These are phyloP conservation scores for Ceratopteris richardii DNA, from an alignment of 75 land plant species.

Conservation along the genomic window DNA sequence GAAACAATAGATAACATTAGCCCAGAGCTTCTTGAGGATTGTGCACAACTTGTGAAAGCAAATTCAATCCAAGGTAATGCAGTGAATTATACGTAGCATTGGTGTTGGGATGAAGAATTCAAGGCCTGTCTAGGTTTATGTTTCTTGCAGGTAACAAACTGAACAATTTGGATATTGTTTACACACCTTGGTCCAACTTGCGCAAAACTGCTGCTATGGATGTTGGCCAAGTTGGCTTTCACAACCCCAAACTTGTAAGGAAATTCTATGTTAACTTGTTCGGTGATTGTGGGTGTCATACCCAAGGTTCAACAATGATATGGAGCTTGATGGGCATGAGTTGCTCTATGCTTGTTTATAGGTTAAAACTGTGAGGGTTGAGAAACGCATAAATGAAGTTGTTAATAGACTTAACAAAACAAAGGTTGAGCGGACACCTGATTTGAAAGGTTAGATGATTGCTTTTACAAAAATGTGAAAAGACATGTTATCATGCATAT, in stretches of 20 bases:
- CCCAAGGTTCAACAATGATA: no score
- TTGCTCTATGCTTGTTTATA: slow-evolving; percentile 13
- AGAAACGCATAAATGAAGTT: slow-evolving; percentile 86
- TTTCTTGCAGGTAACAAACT: slow-evolving; percentile 73
- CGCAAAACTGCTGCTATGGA: slow-evolving; percentile 96
- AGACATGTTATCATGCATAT: neutral
- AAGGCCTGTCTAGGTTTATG: no score
- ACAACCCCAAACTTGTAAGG: slow-evolving; percentile 84
- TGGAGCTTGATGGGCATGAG: no score
- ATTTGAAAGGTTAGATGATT: slow-evolving; percentile 65
- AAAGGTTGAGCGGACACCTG: slow-evolving; percentile 84
- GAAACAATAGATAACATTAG: slow-evolving; percentile 87
- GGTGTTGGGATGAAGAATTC: no score
- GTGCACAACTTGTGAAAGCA: slow-evolving; percentile 98
- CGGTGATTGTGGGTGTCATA: neutral
- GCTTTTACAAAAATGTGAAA: neutral
- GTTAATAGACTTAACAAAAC: slow-evolving; percentile 94
- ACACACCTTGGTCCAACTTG: slow-evolving; percentile 96
- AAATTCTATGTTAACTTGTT: neutral
- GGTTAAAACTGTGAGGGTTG: slow-evolving; percentile 88
- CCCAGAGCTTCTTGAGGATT: slow-evolving; percentile 84
- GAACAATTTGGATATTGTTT: slow-evolving; percentile 93
- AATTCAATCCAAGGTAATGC: slow-evolving; percentile 92
- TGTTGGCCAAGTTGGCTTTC: slow-evolving; percentile 99
- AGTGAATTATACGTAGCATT: neutral